Evolutionary conservation across 495 filamentous ascomycete genomes (phyloP).

Genomic region (Aspergillus indologenus): DNA sequence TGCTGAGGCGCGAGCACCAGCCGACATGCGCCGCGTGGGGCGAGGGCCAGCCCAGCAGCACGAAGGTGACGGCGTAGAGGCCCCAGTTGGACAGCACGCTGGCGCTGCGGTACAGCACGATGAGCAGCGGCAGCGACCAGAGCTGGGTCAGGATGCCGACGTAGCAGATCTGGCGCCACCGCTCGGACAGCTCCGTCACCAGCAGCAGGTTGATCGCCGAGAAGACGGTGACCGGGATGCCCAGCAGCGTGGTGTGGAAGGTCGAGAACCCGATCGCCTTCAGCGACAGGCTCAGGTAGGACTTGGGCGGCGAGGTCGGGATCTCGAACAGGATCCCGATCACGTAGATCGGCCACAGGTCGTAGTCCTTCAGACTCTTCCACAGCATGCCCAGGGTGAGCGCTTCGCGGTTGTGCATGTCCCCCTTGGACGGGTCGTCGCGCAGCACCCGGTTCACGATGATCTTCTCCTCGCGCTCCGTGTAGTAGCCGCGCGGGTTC

Average conservation of each 20-base stretch:
- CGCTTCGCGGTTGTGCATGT: slow-evolving; percentile 56
- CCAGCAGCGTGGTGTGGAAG: slow-evolving; percentile 53
- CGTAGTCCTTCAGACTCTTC: slow-evolving; percentile 56
- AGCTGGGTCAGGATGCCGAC: slow-evolving; percentile 31
- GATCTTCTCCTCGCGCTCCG: slow-evolving; percentile 60
- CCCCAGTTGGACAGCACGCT: slow-evolving; percentile 47
- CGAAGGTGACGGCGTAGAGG: slow-evolving; percentile 52
- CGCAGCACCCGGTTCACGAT: slow-evolving; percentile 68
- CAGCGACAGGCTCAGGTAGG: slow-evolving; percentile 61
- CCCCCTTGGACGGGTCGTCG: slow-evolving; percentile 66
- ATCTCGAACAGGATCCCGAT: slow-evolving; percentile 53
- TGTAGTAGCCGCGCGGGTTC: slow-evolving; percentile 66
- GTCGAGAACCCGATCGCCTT: slow-evolving; percentile 59
- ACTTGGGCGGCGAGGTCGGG: slow-evolving; percentile 41
- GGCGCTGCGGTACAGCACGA: slow-evolving; percentile 45
- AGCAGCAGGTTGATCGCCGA: slow-evolving; percentile 43
- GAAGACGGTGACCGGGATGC: slow-evolving; percentile 50
- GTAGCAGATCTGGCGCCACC: slow-evolving; percentile 46
- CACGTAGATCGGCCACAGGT: slow-evolving; percentile 65
- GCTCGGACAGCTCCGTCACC: slow-evolving; percentile 45
- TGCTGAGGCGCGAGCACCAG: slow-evolving; percentile 47
- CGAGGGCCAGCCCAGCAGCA: slow-evolving; percentile 54
- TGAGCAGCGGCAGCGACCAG: slow-evolving; percentile 28
- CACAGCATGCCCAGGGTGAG: slow-evolving; percentile 51
- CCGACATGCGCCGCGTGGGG: slow-evolving; percentile 31